Base-by-base conservation (phyloP, 176 grass and related monocot genomes). In the Aegilops longissima region DNA sequence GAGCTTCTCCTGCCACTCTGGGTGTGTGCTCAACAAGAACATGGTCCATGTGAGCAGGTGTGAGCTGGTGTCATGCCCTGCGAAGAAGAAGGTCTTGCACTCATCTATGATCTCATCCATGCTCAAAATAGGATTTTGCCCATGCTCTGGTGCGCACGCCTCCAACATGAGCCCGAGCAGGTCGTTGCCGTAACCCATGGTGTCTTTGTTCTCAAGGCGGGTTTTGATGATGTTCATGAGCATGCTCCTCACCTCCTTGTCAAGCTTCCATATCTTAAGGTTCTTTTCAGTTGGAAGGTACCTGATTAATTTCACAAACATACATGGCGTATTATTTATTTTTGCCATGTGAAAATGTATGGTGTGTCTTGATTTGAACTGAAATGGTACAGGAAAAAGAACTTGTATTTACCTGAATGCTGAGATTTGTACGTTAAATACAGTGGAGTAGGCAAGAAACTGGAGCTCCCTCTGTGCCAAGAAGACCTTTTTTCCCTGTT, bases 81-180 rank as follows among this genome's bases (percentile, higher is more conserved):
- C 91, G 33, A 93, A 88, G 78, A 85, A 93, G 85, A 90, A 93
- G 0, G 88, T 93, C 82, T 93, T 93, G 88, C 85, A 88, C 85
- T 93, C 91, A 42, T 79, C 91, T 6, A 93, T 33, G 61, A 93
- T 90, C 65, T 90, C 91, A 31, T 90, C 85, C 88, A 90, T 90
- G 66, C 64, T 93, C 29, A 93, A 18, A 1, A 58, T 35, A 52
- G 40, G 84, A 13, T n/a, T 70, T 12, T 74, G n/a, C 31, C 35
- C 73, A 2, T 83, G 52, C 38, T 78, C 66, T 4, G 21, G 29
- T 5, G 49, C 27, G 4, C 51, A 80, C 0, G 82, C 39, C 68
- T 89, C 82, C n/a, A 85, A 2, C 87, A 89, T 89, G 10, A 89
- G 8, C 23, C 82, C 87, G 13, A 89, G 87, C 2, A 89, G 49